Evolutionary conservation across 306 rosid species (phyloP).

Genomic region (Vigna reflexopilosa): DNA sequence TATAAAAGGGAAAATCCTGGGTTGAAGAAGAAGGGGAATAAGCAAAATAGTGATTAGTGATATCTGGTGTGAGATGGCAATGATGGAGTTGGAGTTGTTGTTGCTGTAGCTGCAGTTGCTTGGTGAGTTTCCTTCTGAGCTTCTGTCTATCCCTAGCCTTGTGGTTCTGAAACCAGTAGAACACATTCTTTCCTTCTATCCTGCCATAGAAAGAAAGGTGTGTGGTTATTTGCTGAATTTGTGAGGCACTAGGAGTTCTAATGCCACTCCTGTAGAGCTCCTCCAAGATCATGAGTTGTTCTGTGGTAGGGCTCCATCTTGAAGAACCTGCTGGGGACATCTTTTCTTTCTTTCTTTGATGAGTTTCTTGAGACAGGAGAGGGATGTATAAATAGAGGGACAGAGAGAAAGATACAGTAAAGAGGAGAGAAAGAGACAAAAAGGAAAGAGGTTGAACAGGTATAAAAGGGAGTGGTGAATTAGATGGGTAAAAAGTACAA

Average conservation of each 20-base stretch:
- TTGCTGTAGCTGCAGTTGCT: slow-evolving; percentile 75
- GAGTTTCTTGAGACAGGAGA: slow-evolving; percentile 33
- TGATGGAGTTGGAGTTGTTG: slow-evolving; percentile 46
- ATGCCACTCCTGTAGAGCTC: slow-evolving; percentile 82
- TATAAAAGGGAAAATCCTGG: slow-evolving; percentile 51
- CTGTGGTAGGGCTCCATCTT: slow-evolving; percentile 96
- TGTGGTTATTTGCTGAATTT: slow-evolving; percentile 84
- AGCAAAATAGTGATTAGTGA: slow-evolving; percentile 46
- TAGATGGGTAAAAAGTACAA: slow-evolving; percentile 55
- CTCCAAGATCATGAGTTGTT: slow-evolving; percentile 89
- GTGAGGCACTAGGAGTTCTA: slow-evolving; percentile 86
- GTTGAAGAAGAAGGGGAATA: slow-evolving; percentile 39
- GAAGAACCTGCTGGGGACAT: slow-evolving; percentile 76
- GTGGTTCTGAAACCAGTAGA: slow-evolving; percentile 98
- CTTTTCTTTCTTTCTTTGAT: not conserved
- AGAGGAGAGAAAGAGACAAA: slow-evolving; percentile 58
- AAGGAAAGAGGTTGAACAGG: slow-evolving; percentile 48
- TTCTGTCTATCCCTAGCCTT: slow-evolving; percentile 96
- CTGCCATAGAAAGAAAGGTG: slow-evolving; percentile 91
- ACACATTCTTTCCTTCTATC: slow-evolving; percentile 92
- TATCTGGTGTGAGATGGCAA: slow-evolving; percentile 48
- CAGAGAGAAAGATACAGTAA: slow-evolving; percentile 61
- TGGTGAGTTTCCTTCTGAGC: slow-evolving; percentile 76
- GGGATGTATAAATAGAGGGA: slow-evolving; percentile 56
- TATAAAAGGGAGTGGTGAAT: slow-evolving; percentile 43